Percentiles rank a stretch among this genome's conserved stretches.
Conservation (phyloP, 176 grass and related monocot species). For the Tillandsia fasciculata region DNA sequence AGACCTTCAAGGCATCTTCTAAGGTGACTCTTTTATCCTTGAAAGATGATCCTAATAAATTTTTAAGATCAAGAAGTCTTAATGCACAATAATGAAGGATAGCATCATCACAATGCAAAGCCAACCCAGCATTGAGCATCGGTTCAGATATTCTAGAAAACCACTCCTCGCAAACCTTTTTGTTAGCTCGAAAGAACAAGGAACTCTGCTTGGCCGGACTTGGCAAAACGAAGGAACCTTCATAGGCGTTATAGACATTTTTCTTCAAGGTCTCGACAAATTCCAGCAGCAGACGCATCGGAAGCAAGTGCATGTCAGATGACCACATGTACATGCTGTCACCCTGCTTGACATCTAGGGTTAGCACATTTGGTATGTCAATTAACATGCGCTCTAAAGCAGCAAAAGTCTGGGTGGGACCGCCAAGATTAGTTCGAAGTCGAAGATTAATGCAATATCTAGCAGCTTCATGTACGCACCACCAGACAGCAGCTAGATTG, state of each 20-base stretch:
- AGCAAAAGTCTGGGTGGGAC: conserved; percentile 94
- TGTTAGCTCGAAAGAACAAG: conserved; percentile 92
- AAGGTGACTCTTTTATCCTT: conserved; percentile 66
- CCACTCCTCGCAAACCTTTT: conserved; percentile 96
- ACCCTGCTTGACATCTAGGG: conserved; percentile 58
- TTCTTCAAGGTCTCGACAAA: conserved; percentile 96
- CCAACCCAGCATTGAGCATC: conserved; percentile 88
- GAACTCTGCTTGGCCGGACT: conserved; percentile 58
- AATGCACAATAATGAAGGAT: conserved; percentile 69
- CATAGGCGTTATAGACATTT: conserved; percentile 96
- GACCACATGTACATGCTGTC: conserved; percentile 59
- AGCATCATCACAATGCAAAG: conserved; percentile 70
- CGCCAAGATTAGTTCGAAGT: conserved; percentile 89
- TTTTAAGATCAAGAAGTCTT: conserved; percentile 62
- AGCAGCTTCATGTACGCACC: conserved; percentile 91
- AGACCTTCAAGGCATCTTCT: conserved; percentile 63
- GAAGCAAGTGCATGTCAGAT: conserved; percentile 56
- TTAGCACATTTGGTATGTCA: conserved; percentile 68
- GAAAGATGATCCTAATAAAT: conserved; percentile 45
- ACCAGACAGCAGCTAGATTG: conserved; percentile 92
- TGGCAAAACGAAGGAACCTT: conserved; percentile 84
- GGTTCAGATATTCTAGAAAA: conserved; percentile 98
- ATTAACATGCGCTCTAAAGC: conserved; percentile 93
- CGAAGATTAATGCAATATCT: conserved; percentile 84
- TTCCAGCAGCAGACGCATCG: conserved; percentile 81